Percentiles rank a stretch among this genome's conserved stretches.
These are phyloP conservation scores for Penicillium manginii DNA, from an alignment of 495 filamentous ascomycete genomes.

Conservation along the genomic window DNA sequence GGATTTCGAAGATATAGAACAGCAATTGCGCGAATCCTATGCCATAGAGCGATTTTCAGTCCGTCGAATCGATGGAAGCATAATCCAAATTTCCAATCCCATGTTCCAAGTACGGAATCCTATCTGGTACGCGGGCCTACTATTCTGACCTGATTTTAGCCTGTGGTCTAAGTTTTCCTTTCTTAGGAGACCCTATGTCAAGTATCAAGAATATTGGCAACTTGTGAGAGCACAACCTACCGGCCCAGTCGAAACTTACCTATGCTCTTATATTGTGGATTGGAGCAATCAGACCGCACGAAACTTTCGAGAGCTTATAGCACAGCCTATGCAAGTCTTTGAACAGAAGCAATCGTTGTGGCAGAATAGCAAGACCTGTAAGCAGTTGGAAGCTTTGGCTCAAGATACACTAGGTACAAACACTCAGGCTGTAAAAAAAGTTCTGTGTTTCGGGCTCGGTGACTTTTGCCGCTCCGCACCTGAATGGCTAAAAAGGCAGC, in stretches of 20 bases:
- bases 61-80: too few relatives aligned
- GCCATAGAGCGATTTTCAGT: too few relatives aligned
- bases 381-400: conserved; percentile 30
- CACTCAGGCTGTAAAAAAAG: conserved; percentile 39
- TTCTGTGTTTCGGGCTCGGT: conserved; percentile 45
- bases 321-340: conserved; percentile 37
- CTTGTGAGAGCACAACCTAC: conserved; percentile 33
- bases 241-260: conserved; percentile 36
- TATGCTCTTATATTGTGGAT: conserved; percentile 42
- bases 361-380: conserved; percentile 36
- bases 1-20: conserved; percentile 41
- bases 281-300: conserved; percentile 39
- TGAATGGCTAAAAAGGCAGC: conserved; percentile 35
- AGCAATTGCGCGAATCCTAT: conserved; percentile 38
- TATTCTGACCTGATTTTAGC: conserved; percentile 26
- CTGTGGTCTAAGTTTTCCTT: conserved; percentile 27
- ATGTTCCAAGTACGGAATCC: conserved; percentile 42
- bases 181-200: conserved; percentile 37
- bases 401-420: conserved; percentile 28
- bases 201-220: conserved; percentile 38
- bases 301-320: conserved; percentile 37
- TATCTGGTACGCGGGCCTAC: conserved; percentile 40
- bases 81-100: conserved; percentile 41
- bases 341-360: conserved; percentile 34
- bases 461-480: conserved; percentile 37